phyloP scores from a whole-genome alignment of 2,329 filamentous ascomycete species.

The Lecanicillium sp. region DNA sequence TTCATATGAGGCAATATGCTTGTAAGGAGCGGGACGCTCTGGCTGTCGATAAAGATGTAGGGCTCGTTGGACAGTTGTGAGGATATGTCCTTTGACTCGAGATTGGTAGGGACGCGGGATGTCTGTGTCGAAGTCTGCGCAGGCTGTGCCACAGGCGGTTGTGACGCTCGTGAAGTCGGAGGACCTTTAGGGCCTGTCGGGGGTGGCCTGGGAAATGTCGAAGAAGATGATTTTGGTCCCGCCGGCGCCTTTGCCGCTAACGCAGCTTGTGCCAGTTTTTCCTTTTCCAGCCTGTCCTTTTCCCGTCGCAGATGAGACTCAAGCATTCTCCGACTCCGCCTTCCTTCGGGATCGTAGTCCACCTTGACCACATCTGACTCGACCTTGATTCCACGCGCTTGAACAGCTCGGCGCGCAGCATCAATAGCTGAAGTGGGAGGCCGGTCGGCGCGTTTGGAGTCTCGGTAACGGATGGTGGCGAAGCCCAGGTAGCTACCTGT shows the following conservation, averaged over 20 bases:
- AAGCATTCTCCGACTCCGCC: slow-evolving; percentile 72
- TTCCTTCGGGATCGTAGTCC: slow-evolving; percentile 82
- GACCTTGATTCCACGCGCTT: slow-evolving; percentile 70
- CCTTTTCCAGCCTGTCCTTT: slow-evolving; percentile 50
- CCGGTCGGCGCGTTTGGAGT: slow-evolving; percentile 46
- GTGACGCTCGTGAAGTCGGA: slow-evolving; percentile 23
- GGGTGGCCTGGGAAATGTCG: slow-evolving; percentile 47
- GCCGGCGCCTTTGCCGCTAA: slow-evolving; percentile 29
- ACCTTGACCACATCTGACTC: slow-evolving; percentile 73
- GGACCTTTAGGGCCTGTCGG: slow-evolving; percentile 85
- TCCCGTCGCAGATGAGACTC: slow-evolving; percentile 66
- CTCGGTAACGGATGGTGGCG: slow-evolving; percentile 83
- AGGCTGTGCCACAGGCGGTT: slow-evolving; percentile 41
- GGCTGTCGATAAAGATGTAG: slow-evolving; percentile 84
- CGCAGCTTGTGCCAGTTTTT: slow-evolving; percentile 25
- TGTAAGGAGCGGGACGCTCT: slow-evolving; percentile 78
- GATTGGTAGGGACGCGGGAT: slow-evolving; percentile 36
- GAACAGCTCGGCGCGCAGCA: slow-evolving; percentile 74
- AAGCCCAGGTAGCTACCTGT: slow-evolving; percentile 93
- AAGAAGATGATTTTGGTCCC: slow-evolving; percentile 29
- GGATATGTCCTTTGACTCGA: slow-evolving; percentile 62
- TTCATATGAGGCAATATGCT: slow-evolving; percentile 86
- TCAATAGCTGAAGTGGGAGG: slow-evolving; percentile 61
- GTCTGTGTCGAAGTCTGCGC: slow-evolving; percentile 21
- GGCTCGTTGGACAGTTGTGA: slow-evolving; percentile 69